A percentile compares a stretch with the other conserved stretches of the same genome.
phyloP scores from a whole-genome alignment of 805 yeast species.

The Limtongia smithiae region DNA sequence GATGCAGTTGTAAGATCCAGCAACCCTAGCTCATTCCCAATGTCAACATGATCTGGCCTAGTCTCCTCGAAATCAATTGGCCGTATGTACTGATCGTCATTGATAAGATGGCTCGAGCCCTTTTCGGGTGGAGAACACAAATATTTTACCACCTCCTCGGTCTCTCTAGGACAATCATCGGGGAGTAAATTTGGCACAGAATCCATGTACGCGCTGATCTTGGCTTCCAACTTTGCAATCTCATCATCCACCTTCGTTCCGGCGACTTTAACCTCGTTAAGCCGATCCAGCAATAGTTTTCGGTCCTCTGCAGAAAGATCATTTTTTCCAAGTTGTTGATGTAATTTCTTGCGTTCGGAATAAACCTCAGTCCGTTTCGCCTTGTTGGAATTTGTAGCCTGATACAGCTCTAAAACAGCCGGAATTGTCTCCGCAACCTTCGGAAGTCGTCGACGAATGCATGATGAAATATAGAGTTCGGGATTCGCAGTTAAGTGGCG shows the following conservation, averaged over 20 bases:
- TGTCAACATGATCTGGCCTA: slow-evolving; percentile 60
- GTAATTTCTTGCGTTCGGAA: slow-evolving; percentile 16
- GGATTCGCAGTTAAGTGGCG: slow-evolving; percentile 11
- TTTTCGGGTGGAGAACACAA: slow-evolving; percentile 12
- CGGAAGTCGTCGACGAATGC: slow-evolving; percentile 16
- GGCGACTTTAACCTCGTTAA: slow-evolving; percentile 9
- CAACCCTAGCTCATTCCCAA: slow-evolving; percentile 64
- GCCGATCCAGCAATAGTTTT: background rate
- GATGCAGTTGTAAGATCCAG: slow-evolving; percentile 73
- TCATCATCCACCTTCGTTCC: slow-evolving; percentile 6
- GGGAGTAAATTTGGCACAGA: slow-evolving; percentile 22
- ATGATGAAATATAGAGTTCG: slow-evolving; percentile 15
- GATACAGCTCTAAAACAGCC: slow-evolving; percentile 6
- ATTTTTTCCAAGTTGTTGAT: background rate
- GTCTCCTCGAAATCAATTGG: slow-evolving; percentile 7
- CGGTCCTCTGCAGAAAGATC: slow-evolving; percentile 1
- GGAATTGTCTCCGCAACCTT: slow-evolving; percentile 20
- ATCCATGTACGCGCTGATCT: slow-evolving; percentile 14
- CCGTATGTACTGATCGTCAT: slow-evolving; percentile 1
- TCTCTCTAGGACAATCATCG: slow-evolving; percentile 10
- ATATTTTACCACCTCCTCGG: slow-evolving; percentile 19
- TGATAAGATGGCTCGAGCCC: background rate
- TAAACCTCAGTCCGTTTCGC: slow-evolving; percentile 8
- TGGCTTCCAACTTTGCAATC: slow-evolving; percentile 3
- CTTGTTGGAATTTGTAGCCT: slow-evolving; percentile 6